These are phyloP conservation scores for Daldinia decipiens DNA, from an alignment of 495 filamentous ascomycete genomes.

Conservation along the genomic window DNA sequence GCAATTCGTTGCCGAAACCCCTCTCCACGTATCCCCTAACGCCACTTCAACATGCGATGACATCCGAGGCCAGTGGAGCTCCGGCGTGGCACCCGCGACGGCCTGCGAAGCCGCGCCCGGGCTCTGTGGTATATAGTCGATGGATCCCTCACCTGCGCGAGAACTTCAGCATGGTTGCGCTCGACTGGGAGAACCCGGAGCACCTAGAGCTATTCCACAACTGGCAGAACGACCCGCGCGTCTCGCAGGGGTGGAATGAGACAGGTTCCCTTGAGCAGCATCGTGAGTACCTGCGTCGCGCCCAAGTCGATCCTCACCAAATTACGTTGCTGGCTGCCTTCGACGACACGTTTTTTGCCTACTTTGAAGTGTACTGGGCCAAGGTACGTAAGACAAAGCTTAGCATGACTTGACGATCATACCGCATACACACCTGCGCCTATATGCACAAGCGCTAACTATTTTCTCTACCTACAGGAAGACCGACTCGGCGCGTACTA, in stretches of 20 bases:
- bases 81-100: slow-evolving; percentile 67
- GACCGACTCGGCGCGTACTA: slow-evolving; percentile 75
- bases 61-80: slow-evolving; percentile 48
- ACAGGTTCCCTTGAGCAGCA: slow-evolving; percentile 72
- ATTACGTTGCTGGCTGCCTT: slow-evolving; percentile 70
- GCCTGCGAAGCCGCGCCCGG: slow-evolving; percentile 67
- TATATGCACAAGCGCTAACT: slow-evolving; percentile 2
- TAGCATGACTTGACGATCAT: background rate
- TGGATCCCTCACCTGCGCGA: slow-evolving; percentile 73
- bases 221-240: slow-evolving; percentile 78
- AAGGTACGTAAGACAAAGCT: slow-evolving; percentile 58
- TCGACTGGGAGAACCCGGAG: slow-evolving; percentile 63
- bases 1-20: slow-evolving; percentile 53
- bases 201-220: slow-evolving; percentile 70
- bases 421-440: background rate
- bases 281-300: slow-evolving; percentile 66
- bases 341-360: slow-evolving; percentile 69
- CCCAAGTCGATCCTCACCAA: slow-evolving; percentile 71
- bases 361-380: slow-evolving; percentile 78
- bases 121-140: slow-evolving; percentile 71
- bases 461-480: slow-evolving; percentile 56
- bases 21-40: slow-evolving; percentile 62
- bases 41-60: slow-evolving; percentile 66
- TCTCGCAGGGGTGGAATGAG: slow-evolving; percentile 75
- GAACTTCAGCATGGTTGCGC: slow-evolving; percentile 71